Evolutionary conservation across 257 asterid genomes (phyloP), one percentile per base, ranked within the genome.

Genomic region (Hygrophila difformis): DNA sequence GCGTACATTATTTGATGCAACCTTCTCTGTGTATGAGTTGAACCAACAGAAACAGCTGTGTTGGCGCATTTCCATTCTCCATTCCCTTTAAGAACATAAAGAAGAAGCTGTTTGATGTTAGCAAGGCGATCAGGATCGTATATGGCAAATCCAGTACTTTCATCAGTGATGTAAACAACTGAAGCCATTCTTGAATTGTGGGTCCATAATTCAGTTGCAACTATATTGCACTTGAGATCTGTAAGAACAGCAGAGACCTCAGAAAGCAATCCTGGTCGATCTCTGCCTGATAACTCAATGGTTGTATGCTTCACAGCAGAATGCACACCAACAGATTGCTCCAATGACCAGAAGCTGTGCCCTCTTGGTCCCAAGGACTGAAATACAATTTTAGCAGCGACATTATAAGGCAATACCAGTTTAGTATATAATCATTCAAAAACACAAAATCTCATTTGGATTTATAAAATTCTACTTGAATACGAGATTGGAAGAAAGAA

Each of bases 201-300:
- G 15, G 97, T 87, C 97, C 97, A 87, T 3, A 84, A 94, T 76
- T 87, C 95, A 0, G 94, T 86, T 9, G 92, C 86, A 11, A 72
- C 93, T 26, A 84, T 75, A 18, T 87, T 87, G 18, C 92, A 84
- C 48, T 78, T 87, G 4, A 69, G 83, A 57, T 84, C 92, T 0
- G 92, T 50, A 34, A 87, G 94, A 59, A 87, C 81, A 0, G 97
- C 97, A 59, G 73, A 84, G 45, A 84, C 62, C 59, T 81, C 95
- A 0, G 97, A 87, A 44, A 87, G 85, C 62, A 84, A 51, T 44
- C 97, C 97, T 0, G 95, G 97, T 13, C 97, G 55, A 64, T 87
- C 97, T 56, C 54, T 48, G 28, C 97, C 97, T 0, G 86, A 73
- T 51, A 87, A 57, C 72, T 87, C 97, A 1, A 87, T 76, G 39